Evolutionary conservation across 805 yeast genomes (phyloP).

Genomic region (Wickerhamiella galacta): DNA sequence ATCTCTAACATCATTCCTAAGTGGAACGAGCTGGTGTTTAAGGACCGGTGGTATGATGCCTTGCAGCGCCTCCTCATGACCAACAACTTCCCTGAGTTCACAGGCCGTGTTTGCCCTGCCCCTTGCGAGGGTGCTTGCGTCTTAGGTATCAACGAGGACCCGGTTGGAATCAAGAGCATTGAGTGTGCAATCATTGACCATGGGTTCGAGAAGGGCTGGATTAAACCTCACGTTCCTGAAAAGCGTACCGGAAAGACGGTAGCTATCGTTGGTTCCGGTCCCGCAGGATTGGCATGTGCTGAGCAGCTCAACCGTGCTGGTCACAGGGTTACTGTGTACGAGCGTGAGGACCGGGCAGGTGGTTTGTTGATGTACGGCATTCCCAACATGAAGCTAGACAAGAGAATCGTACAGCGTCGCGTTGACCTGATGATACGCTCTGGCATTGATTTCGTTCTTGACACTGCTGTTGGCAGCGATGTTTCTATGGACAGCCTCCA

Average conservation of each 20-base stretch:
- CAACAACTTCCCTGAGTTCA: conserved; percentile 95
- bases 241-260: conserved; percentile 69
- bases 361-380: conserved; percentile 97
- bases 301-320: conserved; percentile 96
- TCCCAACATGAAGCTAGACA: conserved; percentile 97
- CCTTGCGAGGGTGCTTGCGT: conserved; percentile 98
- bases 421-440: conserved; percentile 78
- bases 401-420: conserved; percentile 82
- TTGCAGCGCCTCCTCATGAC: conserved; percentile 84
- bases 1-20: conserved; percentile 93
- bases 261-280: conserved; percentile 91
- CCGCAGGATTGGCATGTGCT: conserved; percentile 92
- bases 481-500: conserved; percentile 54
- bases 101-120: conserved; percentile 97
- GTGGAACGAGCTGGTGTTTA: conserved; percentile 92
- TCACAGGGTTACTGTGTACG: conserved; percentile 79
- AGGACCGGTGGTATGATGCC: conserved; percentile 90
- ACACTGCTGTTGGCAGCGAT: conserved; percentile 74
- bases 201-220: conserved; percentile 95
- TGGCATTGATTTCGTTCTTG: conserved; percentile 66
- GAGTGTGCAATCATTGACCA: conserved; percentile 94
- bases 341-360: conserved; percentile 90
- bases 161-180: conserved; percentile 91
- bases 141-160: conserved; percentile 80
- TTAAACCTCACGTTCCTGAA: conserved; percentile 64